Evolutionary conservation across 495 filamentous ascomycete genomes (phyloP).

Genomic region (Aspergillus leporis): DNA sequence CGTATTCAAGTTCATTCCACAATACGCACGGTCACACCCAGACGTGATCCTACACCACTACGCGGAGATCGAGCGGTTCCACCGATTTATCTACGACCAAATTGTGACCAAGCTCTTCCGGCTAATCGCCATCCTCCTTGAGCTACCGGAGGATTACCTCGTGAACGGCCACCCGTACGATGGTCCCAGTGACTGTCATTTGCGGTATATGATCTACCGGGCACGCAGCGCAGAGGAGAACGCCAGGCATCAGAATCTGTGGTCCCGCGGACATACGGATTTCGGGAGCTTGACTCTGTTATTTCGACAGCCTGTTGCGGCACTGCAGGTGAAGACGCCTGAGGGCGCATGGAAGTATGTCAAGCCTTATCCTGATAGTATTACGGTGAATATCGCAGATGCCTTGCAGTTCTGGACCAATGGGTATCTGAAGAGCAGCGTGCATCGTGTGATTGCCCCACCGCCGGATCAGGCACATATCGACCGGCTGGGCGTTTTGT

Average conservation of each 20-base stretch:
- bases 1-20: conserved; percentile 51
- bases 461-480: conserved; percentile 45
- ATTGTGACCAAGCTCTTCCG: conserved; percentile 28
- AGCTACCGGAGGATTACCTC: conserved; percentile 55
- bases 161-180: conserved; percentile 50
- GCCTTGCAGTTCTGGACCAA: conserved; percentile 44
- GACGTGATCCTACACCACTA: conserved; percentile 21
- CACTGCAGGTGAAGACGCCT: conserved; percentile 48
- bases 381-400: conserved; percentile 51
- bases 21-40: conserved; percentile 23
- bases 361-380: conserved; percentile 43
- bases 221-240: conserved; percentile 48
- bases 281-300: conserved; percentile 55
- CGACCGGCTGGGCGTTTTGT: conserved; percentile 46
- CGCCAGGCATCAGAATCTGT: conserved; percentile 40
- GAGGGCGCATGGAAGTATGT: conserved; percentile 52
- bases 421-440: conserved; percentile 42
- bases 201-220: conserved; percentile 59
- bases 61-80: conserved; percentile 25
- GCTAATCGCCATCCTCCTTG: conserved; percentile 50
- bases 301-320: conserved; percentile 55
- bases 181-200: conserved; percentile 44
- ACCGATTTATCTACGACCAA: conserved; percentile 23
- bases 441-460: conserved; percentile 50
- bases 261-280: conserved; percentile 54